phyloP scores from a whole-genome alignment of 768 basidiomycete species.

The Trichaptum fuscoviolaceum region DNA sequence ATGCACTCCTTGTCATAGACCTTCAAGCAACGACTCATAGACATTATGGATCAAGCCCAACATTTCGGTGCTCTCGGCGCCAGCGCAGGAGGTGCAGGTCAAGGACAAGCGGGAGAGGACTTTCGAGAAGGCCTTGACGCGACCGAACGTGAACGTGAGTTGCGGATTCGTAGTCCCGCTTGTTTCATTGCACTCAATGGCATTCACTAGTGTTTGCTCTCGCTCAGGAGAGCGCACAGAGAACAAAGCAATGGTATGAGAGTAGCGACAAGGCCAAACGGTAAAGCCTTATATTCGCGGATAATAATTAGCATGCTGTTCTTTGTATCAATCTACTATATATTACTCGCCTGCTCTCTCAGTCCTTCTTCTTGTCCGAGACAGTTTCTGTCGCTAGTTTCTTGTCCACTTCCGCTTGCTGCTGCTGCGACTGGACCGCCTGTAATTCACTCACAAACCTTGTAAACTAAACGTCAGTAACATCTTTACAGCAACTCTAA shows the following conservation, averaged over 20 bases:
- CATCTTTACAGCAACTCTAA: constrained; percentile 7
- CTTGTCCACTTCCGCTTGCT: constrained; percentile 16
- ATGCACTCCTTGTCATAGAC: constrained; percentile 42
- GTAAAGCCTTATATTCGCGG: constrained; percentile 22
- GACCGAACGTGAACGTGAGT: constrained; percentile 84
- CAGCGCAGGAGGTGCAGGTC: constrained; percentile 43
- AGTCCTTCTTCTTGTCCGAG: constrained; percentile 7
- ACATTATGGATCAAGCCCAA: constrained; percentile 81
- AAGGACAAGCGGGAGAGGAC: constrained; percentile 56
- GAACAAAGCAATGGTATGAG: constrained; percentile 84
- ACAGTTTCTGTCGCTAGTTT: constrained; percentile 24
- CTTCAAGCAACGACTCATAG: constrained; percentile 70
- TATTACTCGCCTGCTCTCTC: background rate
- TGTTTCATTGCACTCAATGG: constrained; percentile 6
- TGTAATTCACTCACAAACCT: constrained; percentile 69
- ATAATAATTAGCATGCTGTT: background rate
- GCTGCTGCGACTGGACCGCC: constrained; percentile 22
- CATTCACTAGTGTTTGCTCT: constrained; percentile 67
- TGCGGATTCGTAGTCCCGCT: constrained; percentile 7
- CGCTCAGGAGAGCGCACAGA: constrained; percentile 76
- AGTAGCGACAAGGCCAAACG: constrained; percentile 51
- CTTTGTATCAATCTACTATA: constrained; percentile 7
- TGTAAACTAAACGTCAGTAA: constrained; percentile 15
- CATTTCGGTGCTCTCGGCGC: constrained; percentile 74
- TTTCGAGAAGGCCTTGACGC: constrained; percentile 91